Base-by-base conservation (phyloP, 495 filamentous ascomycete species). In the Penicillium canescens region DNA sequence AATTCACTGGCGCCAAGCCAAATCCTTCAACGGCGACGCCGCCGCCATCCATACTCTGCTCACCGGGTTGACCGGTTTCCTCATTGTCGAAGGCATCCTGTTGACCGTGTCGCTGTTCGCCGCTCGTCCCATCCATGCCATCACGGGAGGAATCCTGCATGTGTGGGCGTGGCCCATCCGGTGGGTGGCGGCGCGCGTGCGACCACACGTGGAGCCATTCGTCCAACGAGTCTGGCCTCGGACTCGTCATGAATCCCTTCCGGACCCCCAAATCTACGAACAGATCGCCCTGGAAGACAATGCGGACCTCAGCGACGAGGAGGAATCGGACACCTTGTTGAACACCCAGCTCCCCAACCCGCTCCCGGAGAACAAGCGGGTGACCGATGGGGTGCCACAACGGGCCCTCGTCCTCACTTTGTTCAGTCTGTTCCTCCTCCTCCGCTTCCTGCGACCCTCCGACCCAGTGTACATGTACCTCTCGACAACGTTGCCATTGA, bases 1-100 rank as follows among this genome's bases (percentile, higher is more conserved):
- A 46, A 73, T 75, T 26, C 71, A 75, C 60, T 75, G 72, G 72
- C 58, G 61, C 50, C 70, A 73, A 41, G 70, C 69, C 38, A 66
- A 62, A 35, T 59, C 62, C 45, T 71, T 72, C 50, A 65, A 67
- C 37, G 61, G 57, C 20, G 69, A 73, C 54, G 66, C 69, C 9
- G 70, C 72, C 21, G 70, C 69, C 14, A 62, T 72, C 5, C 62
- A 63, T 14, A 73, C 71, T 11, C 54, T 75, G 0, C 59, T 75
- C 14, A 65, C 72, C 11, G 72, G 72, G 0, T 45, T 75, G 49
- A 70, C 69, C 12, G 67, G 70, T 4, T 72, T 72, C 43, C 45
- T 75, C 11, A 68, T 73, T 14, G 66, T 69, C 12, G 67, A 68
- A 23, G 64, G 46, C 1, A 56, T 75, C 12, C 42, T 75, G 1